These are phyloP conservation scores for Neofusicoccum sp. DNA, from an alignment of 2,329 filamentous ascomycete genomes.

Conservation along the genomic window DNA sequence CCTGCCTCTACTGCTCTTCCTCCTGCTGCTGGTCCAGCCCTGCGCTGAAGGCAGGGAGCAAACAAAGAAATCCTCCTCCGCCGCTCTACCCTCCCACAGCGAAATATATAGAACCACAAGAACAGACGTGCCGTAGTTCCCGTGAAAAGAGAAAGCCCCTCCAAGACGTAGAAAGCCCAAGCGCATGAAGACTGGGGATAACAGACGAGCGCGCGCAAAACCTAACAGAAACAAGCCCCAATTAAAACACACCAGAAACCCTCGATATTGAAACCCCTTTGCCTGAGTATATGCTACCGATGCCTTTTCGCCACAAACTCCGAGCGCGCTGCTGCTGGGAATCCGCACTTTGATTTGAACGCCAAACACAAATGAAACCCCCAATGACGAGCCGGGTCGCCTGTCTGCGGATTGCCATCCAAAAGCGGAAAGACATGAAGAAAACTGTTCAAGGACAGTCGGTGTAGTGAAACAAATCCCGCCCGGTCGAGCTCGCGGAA, in stretches of 20 bases:
- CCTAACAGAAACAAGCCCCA: constrained; percentile 6
- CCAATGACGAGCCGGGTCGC: constrained; percentile 7
- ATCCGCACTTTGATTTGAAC: constrained; percentile 4
- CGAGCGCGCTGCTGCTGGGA: constrained; percentile 9
- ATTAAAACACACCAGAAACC: constrained; percentile 11
- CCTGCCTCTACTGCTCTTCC: not conserved
- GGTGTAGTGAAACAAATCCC: not conserved
- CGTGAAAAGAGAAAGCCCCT: constrained; percentile 1
- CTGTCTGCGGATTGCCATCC: constrained; percentile 12
- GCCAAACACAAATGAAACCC: constrained; percentile 16
- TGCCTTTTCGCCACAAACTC: constrained; percentile 14
- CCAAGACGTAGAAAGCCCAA: not conserved
- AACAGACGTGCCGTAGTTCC: constrained; percentile 14
- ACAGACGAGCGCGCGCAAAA: not conserved
- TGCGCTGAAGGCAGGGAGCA: not conserved
- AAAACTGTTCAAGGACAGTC: not conserved
- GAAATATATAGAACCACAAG: not conserved
- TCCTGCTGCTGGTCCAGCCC: constrained; percentile 4
- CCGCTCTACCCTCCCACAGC: not conserved
- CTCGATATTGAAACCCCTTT: constrained; percentile 12
- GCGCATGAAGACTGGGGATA: constrained; percentile 9
- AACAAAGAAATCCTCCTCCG: not conserved
- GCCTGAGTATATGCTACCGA: constrained; percentile 12
- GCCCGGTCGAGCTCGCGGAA: constrained; percentile 6
- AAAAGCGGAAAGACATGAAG: not conserved